A percentile compares a stretch with the other conserved stretches of the same genome.
Conservation (phyloP, 225 moss, liverwort and hornwort species). For the Antitrichia curtipendula region DNA sequence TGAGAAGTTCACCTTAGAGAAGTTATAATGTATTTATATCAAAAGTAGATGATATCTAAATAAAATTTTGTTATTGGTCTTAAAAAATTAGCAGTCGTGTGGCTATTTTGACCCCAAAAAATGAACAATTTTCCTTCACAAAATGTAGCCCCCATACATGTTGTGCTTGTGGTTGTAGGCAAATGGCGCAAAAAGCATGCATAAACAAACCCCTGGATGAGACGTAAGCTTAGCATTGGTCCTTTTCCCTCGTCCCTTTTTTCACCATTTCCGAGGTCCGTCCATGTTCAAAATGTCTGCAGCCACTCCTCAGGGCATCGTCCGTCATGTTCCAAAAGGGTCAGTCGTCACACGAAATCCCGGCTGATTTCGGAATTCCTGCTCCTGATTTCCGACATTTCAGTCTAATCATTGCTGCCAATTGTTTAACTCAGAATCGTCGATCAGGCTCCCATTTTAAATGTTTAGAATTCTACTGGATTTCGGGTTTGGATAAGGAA, state of each 20-base stretch:
- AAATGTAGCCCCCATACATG: neutral
- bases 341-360: neutral
- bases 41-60: neutral
- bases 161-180: neutral
- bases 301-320: neutral
- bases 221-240: neutral
- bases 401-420: neutral
- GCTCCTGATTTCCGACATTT: neutral
- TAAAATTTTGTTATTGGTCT: neutral
- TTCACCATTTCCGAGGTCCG: neutral
- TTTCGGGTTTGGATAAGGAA: neutral
- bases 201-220: neutral
- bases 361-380: neutral
- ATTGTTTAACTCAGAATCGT: neutral
- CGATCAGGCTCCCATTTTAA: neutral
- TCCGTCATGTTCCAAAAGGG: neutral
- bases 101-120: neutral
- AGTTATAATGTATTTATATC: too few relatives aligned
- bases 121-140: neutral
- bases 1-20: too few relatives aligned
- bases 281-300: neutral
- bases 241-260: too few relatives aligned
- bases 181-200: neutral
- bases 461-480: neutral
- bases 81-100: fast-evolving